phyloP scores from a whole-genome alignment of 2,329 filamentous ascomycete genomes.

The Colletotrichum destructivum region DNA sequence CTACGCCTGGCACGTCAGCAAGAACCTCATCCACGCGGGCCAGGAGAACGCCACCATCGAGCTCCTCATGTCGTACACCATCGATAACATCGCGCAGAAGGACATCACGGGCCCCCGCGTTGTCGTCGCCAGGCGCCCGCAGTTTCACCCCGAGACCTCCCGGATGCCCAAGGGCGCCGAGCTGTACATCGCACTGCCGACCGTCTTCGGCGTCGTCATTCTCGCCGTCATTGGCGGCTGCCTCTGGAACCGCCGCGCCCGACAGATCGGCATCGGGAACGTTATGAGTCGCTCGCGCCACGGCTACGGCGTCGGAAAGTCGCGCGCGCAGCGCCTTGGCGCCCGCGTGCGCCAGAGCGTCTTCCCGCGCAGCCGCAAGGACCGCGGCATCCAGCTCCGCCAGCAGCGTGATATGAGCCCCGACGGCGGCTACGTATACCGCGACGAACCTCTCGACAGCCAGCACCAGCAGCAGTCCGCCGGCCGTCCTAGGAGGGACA shows the following conservation, averaged over 20 bases:
- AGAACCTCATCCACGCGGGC: conserved; percentile 45
- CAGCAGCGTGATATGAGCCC: conserved; percentile 40
- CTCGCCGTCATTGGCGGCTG: conserved; percentile 68
- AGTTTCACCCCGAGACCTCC: conserved; percentile 50
- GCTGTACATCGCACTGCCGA: conserved; percentile 68
- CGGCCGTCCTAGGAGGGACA: conserved; percentile 56
- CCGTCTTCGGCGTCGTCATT: conserved; percentile 62
- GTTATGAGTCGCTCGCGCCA: conserved; percentile 63
- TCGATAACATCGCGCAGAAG: conserved; percentile 52
- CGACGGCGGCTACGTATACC: conserved; percentile 51
- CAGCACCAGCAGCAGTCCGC: background rate
- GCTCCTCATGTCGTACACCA: conserved; percentile 50
- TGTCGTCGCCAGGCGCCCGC: conserved; percentile 55
- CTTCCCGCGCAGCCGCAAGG: conserved; percentile 44
- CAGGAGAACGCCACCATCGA: conserved; percentile 49
- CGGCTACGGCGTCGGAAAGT: conserved; percentile 61
- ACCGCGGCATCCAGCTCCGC: conserved; percentile 61
- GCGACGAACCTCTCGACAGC: conserved; percentile 51
- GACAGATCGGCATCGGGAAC: conserved; percentile 66
- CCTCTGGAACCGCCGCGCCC: conserved; percentile 67
- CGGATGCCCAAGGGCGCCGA: conserved; percentile 56
- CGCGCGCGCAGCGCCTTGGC: conserved; percentile 54
- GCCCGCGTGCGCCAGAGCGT: conserved; percentile 49
- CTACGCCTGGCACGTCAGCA: conserved; percentile 48
- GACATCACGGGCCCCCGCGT: conserved; percentile 59